Conservation (phyloP, 768 basidiomycete species). For the Leccinum variicolor region DNA sequence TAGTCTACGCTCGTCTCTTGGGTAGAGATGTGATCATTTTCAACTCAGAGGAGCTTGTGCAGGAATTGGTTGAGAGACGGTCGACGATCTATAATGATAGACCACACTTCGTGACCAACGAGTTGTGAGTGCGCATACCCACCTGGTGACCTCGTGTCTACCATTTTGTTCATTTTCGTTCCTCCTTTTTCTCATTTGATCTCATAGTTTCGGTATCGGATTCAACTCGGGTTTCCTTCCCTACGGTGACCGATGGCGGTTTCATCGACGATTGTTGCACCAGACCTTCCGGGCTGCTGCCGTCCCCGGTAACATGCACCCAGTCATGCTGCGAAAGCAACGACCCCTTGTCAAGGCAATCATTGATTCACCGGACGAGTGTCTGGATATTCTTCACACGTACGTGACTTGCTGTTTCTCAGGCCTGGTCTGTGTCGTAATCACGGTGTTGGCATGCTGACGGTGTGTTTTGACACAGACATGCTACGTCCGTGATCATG, state of each 20-base stretch:
- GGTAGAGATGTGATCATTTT: constrained; percentile 8
- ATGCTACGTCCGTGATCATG: constrained; percentile 25
- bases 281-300: constrained; percentile 11
- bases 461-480: neutral
- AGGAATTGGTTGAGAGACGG: constrained; percentile 13
- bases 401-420: neutral
- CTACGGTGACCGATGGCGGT: neutral
- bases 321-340: constrained; percentile 9
- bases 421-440: neutral
- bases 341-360: constrained; percentile 6
- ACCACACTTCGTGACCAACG: constrained; percentile 5
- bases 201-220: constrained; percentile 11
- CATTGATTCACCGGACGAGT: neutral
- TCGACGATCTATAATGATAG: constrained; percentile 17
- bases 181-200: neutral
- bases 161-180: neutral
- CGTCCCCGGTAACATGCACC: constrained; percentile 1
- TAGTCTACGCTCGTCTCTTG: constrained; percentile 1
- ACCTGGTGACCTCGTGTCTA: neutral
- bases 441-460: neutral
- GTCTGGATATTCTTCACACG: constrained; percentile 7
- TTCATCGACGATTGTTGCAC: constrained; percentile 16
- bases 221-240: constrained; percentile 9
- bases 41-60: constrained; percentile 9
- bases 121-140: constrained; percentile 3